Evolutionary conservation across 2,329 filamentous ascomycete species (phyloP).

Genomic region (Fusarium ambrosium): DNA sequence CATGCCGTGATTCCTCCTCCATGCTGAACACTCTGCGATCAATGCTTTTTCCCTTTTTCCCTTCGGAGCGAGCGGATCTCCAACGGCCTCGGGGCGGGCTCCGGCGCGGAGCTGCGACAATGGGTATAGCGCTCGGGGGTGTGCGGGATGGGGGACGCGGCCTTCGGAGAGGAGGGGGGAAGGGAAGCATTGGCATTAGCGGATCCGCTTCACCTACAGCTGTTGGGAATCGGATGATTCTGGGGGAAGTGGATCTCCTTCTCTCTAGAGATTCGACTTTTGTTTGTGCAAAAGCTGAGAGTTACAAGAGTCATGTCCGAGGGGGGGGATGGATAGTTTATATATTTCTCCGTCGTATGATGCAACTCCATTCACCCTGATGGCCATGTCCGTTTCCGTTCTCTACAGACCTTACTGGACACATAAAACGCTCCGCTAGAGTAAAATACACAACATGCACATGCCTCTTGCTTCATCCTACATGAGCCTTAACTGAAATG

Average conservation of each 20-base stretch:
- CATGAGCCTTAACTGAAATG: conserved; percentile 10
- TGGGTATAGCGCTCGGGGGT: conserved; percentile 28
- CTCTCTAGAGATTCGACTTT: neutral
- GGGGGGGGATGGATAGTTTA: conserved; percentile 7
- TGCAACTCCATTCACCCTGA: conserved; percentile 13
- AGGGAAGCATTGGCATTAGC: conserved; percentile 1
- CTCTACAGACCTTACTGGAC: neutral
- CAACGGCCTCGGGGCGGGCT: neutral
- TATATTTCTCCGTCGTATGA: conserved; percentile 14
- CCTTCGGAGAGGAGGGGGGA: conserved; percentile 13
- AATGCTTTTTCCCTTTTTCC: neutral
- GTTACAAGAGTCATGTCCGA: neutral
- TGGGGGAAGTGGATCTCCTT: conserved; percentile 1
- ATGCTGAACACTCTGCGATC: conserved; percentile 18
- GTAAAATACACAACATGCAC: neutral
- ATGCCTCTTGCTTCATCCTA: neutral
- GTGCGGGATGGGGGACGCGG: conserved; percentile 11
- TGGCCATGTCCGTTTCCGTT: neutral
- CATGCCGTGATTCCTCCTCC: neutral
- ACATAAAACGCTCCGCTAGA: neutral
- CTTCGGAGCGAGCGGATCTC: neutral
- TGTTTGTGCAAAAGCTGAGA: neutral
- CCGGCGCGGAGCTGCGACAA: conserved; percentile 30
- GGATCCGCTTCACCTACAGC: conserved; percentile 10
- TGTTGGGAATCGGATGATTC: conserved; percentile 3